Base-by-base conservation (phyloP, 139 green algal genomes). In the Chara braunii region DNA sequence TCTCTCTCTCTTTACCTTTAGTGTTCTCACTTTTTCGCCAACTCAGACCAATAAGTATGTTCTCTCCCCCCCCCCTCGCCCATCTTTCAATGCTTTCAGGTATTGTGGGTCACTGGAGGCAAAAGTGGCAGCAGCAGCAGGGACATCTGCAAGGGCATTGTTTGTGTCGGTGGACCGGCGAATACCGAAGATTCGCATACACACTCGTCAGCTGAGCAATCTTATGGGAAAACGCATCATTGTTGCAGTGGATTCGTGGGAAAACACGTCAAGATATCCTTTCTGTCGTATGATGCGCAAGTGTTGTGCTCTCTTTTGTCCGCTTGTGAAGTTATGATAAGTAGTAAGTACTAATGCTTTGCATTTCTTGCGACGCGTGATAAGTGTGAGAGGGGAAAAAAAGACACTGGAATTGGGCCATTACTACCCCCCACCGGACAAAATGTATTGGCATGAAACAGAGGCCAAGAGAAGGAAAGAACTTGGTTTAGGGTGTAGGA, bases 191-290 rank as follows among this genome's bases (percentile, higher is more conserved):
- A 54, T 82, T 57, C 80, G 87, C 34, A 86, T 97, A 29, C 62
- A 86, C n/a, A 97, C 91, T 7, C 80, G 89, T 1, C 89, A 90
- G 66, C 8, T 33, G 23, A 29, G 18, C 14, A 43, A 31, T 5
- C 51, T 84, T 11, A 26, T 65, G 23, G 60, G 65, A 37, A 78
- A 84, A 65, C 54, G 78, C 12, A 78, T 84, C 56, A 60, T 84
- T 12, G 78, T 84, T 31, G 60, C 66, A 6, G 67, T 84, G 28
- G 78, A 84, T 70, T 31, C n/a, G 7, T 84, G 78, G 78, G 57
- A 72, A 8, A 33, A 6, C 6, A 28, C 61, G 30, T 72, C 54
- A 26, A 7, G 8, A 26, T 61, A 65, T 18, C n/a, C n/a, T n/a
- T n/a, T n/a, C n/a, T n/a, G n/a, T n/a, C n/a, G n/a, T n/a, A n/a